These are phyloP conservation scores for Monosporascus sp. DNA, from an alignment of 2,329 filamentous ascomycete genomes.

Conservation along the genomic window DNA sequence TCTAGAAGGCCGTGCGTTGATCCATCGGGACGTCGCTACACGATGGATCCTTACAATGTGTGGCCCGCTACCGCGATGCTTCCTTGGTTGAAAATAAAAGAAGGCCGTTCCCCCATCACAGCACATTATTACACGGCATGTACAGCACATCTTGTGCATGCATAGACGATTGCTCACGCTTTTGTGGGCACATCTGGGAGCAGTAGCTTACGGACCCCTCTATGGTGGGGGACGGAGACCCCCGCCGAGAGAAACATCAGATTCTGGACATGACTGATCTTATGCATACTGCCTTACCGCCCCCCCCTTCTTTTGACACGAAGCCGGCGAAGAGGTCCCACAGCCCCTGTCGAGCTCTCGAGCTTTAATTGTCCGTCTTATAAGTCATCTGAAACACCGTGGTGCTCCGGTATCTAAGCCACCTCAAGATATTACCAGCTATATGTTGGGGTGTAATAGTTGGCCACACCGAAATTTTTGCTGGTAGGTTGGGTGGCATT, in stretches of 20 bases:
- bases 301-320: conserved; percentile 4
- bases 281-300: conserved; percentile 9
- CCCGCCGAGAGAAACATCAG: too few species aligned
- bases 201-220: neutral
- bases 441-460: too few species aligned
- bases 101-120: conserved; percentile 6
- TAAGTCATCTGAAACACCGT: neutral
- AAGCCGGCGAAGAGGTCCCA: neutral
- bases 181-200: conserved; percentile 17
- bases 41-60: neutral
- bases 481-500: too few species aligned
- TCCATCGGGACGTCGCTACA: neutral
- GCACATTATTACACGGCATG: conserved; percentile 11
- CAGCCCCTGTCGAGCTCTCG: neutral
- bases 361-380: conserved; percentile 5
- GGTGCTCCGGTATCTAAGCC: too few species aligned
- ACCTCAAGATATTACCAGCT: too few species aligned
- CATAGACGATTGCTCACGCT: conserved; percentile 8
- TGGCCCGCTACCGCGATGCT: neutral
- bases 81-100: neutral
- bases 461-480: too few species aligned
- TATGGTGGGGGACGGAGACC: neutral
- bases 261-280: neutral
- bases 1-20: neutral
- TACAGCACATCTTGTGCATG: conserved; percentile 1